These are phyloP conservation scores for Phaseolus lunatus DNA, from an alignment of 306 rosid species.

Conservation along the genomic window DNA sequence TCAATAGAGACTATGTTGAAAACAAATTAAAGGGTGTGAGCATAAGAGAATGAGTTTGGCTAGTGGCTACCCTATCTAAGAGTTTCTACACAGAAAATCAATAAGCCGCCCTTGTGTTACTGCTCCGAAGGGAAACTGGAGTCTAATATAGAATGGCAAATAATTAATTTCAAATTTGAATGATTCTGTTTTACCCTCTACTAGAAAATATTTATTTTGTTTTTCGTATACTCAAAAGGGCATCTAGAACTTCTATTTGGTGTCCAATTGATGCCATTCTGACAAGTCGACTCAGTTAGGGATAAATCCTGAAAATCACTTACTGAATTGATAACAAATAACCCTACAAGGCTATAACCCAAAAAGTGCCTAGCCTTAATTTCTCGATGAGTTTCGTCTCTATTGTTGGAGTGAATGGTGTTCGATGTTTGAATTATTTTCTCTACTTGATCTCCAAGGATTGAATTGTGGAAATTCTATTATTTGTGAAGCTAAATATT, in stretches of 20 bases:
- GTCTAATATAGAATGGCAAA: constrained; percentile 16
- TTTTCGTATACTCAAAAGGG: no score
- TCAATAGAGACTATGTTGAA: not conserved
- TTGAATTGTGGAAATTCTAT: no score
- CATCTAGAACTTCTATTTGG: no score
- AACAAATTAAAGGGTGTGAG: not conserved
- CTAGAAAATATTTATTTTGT: not conserved
- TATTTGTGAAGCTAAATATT: no score
- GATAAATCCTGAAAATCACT: no score
- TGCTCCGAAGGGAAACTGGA: not conserved
- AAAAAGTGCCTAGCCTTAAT: not conserved
- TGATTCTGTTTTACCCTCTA: not conserved
- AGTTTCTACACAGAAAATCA: not conserved
- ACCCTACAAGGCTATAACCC: not conserved
- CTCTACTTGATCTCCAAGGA: no score
- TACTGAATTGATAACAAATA: not conserved
- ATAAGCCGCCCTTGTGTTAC: not conserved
- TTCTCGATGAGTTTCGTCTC: no score
- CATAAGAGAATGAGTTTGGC: not conserved
- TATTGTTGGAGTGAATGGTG: no score
- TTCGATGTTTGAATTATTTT: no score
- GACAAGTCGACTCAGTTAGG: no score
- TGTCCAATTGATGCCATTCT: no score
- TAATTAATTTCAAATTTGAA: not conserved
- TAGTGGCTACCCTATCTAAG: not conserved